Conservation (phyloP, 768 basidiomycete genomes). For the Gymnopilus dilepis region DNA sequence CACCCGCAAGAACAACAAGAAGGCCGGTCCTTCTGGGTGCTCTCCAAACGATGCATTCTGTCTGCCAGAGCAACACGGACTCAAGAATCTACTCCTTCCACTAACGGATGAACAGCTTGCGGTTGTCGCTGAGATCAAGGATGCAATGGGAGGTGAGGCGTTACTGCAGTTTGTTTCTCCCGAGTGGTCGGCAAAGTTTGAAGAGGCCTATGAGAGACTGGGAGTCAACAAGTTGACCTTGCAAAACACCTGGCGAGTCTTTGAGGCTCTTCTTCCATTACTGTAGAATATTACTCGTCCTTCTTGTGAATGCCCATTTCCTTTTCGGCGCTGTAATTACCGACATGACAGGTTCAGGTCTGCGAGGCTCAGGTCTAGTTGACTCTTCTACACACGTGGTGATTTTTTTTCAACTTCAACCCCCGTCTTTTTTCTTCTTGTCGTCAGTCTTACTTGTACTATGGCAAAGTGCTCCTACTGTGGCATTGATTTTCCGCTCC, state of each 20-base stretch:
- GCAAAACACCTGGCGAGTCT: conserved; percentile 36
- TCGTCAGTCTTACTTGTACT: too few species aligned
- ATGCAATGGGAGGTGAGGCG: conserved; percentile 34
- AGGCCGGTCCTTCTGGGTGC: conserved; percentile 40
- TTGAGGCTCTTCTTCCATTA: conserved; percentile 9
- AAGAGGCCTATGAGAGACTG: conserved; percentile 27
- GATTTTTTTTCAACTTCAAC: too few species aligned
- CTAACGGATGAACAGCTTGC: conserved; percentile 21
- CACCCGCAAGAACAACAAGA: conserved; percentile 36
- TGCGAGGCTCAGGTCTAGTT: too few species aligned
- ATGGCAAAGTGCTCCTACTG: background rate
- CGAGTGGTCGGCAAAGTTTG: conserved; percentile 30
- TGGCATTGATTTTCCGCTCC: background rate
- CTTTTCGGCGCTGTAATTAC: too few species aligned
- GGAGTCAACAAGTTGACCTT: conserved; percentile 21
- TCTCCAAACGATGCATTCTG: conserved; percentile 38
- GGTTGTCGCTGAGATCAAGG: conserved; percentile 34
- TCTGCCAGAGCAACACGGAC: conserved; percentile 30
- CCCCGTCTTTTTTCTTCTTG: too few species aligned
- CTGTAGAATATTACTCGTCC: too few species aligned
- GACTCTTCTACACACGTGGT: too few species aligned
- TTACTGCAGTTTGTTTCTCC: conserved; percentile 36
- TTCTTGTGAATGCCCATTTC: too few species aligned
- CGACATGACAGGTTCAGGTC: too few species aligned
- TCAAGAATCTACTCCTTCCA: conserved; percentile 31